A percentile compares a stretch with the other conserved stretches of the same genome.
phyloP scores from a whole-genome alignment of 345 rosid species.

The Bruguiera sexangula region DNA sequence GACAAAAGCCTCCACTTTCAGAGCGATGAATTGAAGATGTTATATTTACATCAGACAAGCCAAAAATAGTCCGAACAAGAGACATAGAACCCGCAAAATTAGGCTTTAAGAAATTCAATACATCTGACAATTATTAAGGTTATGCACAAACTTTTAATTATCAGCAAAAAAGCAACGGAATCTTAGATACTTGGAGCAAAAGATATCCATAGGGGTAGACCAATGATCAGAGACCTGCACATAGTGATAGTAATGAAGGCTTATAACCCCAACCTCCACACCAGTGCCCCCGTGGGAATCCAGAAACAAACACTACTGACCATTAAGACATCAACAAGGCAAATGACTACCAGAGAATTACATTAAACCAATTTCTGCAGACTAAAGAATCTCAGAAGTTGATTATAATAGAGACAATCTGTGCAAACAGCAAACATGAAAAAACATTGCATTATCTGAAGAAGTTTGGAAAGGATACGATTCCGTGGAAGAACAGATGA shows the following conservation, averaged over 20 bases:
- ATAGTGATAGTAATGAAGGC: too few species aligned
- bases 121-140: constrained; percentile 63
- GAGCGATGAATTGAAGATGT: constrained; percentile 35
- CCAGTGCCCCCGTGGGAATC: too few species aligned
- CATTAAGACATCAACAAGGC: neutral
- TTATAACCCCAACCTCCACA: too few species aligned
- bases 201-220: too few species aligned
- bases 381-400: neutral
- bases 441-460: neutral
- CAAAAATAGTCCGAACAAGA: constrained; percentile 50
- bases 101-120: constrained; percentile 41
- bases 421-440: neutral
- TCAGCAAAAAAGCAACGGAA: neutral
- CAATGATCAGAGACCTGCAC: too few species aligned
- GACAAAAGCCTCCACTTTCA: constrained; percentile 37
- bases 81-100: constrained; percentile 41
- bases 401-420: neutral
- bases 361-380: neutral
- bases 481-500: constrained; percentile 47
- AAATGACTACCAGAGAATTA: neutral
- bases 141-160: neutral
- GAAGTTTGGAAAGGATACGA: constrained; percentile 57
- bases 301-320: neutral
- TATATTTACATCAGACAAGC: constrained; percentile 32
- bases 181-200: neutral